phyloP scores from a whole-genome alignment of 176 grass and related monocot species.

The Phragmites australis region DNA sequence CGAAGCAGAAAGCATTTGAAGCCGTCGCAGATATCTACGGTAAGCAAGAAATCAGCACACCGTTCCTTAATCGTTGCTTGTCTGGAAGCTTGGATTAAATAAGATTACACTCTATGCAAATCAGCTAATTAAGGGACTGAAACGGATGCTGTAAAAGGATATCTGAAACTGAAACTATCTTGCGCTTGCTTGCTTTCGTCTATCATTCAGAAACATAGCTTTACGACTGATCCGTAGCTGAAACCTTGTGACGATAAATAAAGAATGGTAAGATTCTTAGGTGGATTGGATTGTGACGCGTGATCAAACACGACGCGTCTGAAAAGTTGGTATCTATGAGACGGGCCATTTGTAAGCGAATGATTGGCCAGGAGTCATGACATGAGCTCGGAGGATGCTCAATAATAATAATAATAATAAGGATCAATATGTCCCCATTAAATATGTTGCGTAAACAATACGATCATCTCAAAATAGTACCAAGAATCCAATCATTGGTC shows the following conservation, averaged over 20 bases:
- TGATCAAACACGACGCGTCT: constrained; percentile 12
- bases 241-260: not conserved
- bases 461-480: not conserved
- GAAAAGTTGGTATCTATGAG: not conserved
- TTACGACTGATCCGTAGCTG: not conserved
- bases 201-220: not conserved
- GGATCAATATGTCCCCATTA: too few species aligned
- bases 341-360: not conserved
- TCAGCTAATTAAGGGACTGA: not conserved
- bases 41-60: constrained; percentile 24
- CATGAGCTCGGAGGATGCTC: not conserved
- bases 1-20: constrained; percentile 87
- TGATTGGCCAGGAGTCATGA: constrained; percentile 3
- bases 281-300: not conserved
- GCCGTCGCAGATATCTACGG: constrained; percentile 84
- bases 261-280: not conserved
- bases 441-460: not conserved
- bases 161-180: not conserved
- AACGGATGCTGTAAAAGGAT: not conserved
- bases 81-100: not conserved
- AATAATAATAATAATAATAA: not conserved
- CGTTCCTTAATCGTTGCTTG: not conserved
- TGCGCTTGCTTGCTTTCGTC: not conserved
- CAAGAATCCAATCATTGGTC: not conserved
- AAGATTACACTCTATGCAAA: not conserved